Percentiles rank a stretch among this genome's conserved stretches.
Evolutionary conservation across 208 protist genomes (phyloP).

Genomic region (Phytomonas sp.): DNA sequence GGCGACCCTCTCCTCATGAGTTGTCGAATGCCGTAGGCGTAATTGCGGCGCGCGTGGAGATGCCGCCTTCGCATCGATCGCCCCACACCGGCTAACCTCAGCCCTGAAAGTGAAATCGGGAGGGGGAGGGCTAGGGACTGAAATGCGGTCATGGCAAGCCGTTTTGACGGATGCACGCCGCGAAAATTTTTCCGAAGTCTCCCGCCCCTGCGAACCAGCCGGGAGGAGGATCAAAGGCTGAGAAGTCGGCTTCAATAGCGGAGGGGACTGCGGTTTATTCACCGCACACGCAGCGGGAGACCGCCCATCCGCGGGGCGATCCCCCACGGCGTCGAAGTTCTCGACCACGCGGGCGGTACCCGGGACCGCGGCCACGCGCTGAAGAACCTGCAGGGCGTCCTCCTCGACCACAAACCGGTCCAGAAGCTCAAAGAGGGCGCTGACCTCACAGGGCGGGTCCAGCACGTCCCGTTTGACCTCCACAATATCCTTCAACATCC

Average conservation of each 20-base stretch:
- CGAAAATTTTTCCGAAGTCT: background rate
- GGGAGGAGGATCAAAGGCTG: background rate
- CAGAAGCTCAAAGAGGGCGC: background rate
- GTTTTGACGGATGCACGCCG: background rate
- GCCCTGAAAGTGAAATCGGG: background rate
- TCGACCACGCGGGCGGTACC: background rate
- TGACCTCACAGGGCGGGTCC: background rate
- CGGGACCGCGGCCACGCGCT: slow-evolving; percentile 21
- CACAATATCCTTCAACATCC: background rate
- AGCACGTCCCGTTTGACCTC: background rate
- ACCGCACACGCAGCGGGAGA: background rate
- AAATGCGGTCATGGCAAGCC: background rate
- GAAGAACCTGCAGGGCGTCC: slow-evolving; percentile 42
- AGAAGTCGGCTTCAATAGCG: background rate
- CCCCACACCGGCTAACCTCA: background rate
- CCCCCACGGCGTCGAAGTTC: slow-evolving; percentile 12
- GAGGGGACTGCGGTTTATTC: background rate
- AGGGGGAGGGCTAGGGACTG: background rate
- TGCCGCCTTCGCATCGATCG: background rate
- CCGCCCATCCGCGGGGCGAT: background rate
- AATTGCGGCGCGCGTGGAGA: background rate
- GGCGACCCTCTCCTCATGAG: background rate
- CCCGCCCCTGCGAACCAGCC: background rate
- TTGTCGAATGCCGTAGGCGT: background rate
- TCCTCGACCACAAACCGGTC: background rate